Conservation (phyloP, 257 asterid species). For the Buddleja alternifolia region DNA sequence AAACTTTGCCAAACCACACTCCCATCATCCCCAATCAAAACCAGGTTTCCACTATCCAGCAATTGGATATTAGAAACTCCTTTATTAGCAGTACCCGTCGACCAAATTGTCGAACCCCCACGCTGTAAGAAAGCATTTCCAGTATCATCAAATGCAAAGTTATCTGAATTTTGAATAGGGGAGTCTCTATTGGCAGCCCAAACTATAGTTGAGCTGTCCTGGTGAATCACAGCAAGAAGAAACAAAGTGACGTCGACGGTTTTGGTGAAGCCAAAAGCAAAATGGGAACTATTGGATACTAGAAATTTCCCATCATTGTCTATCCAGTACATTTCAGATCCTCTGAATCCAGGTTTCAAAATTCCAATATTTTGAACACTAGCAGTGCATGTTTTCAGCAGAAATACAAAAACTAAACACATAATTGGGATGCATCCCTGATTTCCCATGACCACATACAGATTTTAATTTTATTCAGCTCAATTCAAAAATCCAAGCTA, state of each 20-base stretch:
- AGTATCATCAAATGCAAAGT: constrained; percentile 51
- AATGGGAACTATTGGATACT: constrained; percentile 68
- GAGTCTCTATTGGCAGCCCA: constrained; percentile 88
- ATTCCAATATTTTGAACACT: constrained; percentile 68
- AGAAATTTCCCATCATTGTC: constrained; percentile 78
- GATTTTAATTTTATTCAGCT: constrained; percentile 21
- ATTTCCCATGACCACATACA: constrained; percentile 51
- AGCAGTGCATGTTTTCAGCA: constrained; percentile 45
- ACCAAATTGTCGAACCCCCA: constrained; percentile 67
- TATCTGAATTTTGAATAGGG: constrained; percentile 62
- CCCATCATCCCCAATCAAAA: constrained; percentile 61
- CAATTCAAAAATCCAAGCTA: constrained; percentile 13
- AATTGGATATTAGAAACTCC: constrained; percentile 74
- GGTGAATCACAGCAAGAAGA: constrained; percentile 71
- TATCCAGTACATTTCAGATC: constrained; percentile 73
- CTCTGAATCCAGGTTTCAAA: constrained; percentile 67
- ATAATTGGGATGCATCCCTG: constrained; percentile 36
- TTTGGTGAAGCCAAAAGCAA: constrained; percentile 73
- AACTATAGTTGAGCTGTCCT: constrained; percentile 61
- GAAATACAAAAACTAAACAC: constrained; percentile 33
- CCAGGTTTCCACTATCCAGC: constrained; percentile 76
- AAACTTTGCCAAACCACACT: constrained; percentile 76
- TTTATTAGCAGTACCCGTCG: constrained; percentile 55
- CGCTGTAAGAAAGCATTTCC: constrained; percentile 72
- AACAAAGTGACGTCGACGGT: constrained; percentile 63